These are phyloP conservation scores for Tilletia setariae DNA, from an alignment of 1,284 basidiomycete species.

Conservation along the genomic window DNA sequence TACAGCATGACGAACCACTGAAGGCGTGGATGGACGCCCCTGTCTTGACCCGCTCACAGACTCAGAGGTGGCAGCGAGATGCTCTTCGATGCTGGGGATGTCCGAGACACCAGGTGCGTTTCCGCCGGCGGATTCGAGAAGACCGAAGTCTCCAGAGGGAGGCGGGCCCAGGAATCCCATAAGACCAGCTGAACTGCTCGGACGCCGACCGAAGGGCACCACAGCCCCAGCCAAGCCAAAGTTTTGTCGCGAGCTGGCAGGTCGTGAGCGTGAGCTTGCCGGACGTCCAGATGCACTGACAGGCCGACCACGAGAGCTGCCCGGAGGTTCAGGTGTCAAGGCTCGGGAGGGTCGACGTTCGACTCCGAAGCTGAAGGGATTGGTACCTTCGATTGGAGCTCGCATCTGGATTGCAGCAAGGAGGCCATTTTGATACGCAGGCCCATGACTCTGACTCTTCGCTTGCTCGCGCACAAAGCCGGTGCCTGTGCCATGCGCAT, in stretches of 20 bases:
- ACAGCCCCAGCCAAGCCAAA: background rate
- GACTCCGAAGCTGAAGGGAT: conserved; percentile 17
- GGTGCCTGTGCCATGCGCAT: background rate
- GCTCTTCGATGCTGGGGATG: conserved; percentile 36
- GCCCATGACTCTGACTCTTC: conserved; percentile 25
- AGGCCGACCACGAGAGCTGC: conserved; percentile 34
- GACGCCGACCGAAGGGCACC: conserved; percentile 15
- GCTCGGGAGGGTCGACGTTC: conserved; percentile 25
- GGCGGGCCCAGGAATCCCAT: conserved; percentile 25
- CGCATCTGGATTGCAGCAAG: conserved; percentile 42
- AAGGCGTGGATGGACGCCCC: conserved; percentile 19
- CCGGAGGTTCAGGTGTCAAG: conserved; percentile 31
- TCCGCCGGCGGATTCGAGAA: conserved; percentile 16
- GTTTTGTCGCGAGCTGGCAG: conserved; percentile 11
- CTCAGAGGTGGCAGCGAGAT: conserved; percentile 28
- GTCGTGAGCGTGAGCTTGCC: background rate
- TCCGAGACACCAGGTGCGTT: background rate
- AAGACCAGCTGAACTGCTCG: conserved; percentile 23
- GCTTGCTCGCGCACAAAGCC: conserved; percentile 6
- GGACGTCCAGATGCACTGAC: conserved; percentile 8
- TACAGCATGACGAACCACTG: conserved; percentile 18
- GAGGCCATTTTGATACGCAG: conserved; percentile 33
- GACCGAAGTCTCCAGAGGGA: background rate
- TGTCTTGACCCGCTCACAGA: conserved; percentile 24
- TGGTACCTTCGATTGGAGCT: conserved; percentile 30